A percentile compares a stretch with the other conserved stretches of the same genome.
phyloP scores from a whole-genome alignment of 495 filamentous ascomycete genomes.

The Geopyxis carbonaria region DNA sequence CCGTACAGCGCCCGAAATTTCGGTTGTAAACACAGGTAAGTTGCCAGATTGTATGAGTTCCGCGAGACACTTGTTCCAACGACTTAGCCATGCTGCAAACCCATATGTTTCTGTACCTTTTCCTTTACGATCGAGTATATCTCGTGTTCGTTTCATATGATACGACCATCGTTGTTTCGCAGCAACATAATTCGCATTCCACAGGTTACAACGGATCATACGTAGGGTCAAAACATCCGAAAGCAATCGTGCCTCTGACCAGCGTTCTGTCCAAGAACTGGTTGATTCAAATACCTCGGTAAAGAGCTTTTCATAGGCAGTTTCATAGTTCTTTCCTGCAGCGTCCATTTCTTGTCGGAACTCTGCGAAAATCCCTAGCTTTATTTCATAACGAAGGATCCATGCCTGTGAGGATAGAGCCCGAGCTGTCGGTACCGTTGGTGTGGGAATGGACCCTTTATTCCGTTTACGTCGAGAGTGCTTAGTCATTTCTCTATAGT shows the following conservation, averaged over 20 bases:
- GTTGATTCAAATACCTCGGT: constrained; percentile 73
- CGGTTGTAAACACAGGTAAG: constrained; percentile 13
- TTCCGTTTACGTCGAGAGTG: constrained; percentile 71
- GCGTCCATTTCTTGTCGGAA: constrained; percentile 80
- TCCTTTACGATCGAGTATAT: constrained; percentile 63
- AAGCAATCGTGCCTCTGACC: constrained; percentile 67
- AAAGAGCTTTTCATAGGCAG: constrained; percentile 66
- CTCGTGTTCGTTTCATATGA: constrained; percentile 51
- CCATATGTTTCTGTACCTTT: constrained; percentile 43
- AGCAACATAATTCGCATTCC: constrained; percentile 52
- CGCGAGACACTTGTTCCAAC: constrained; percentile 21
- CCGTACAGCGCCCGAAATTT: background rate
- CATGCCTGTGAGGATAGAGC: constrained; percentile 73
- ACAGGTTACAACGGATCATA: constrained; percentile 60
- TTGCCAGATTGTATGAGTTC: constrained; percentile 14
- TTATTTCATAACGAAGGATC: constrained; percentile 86
- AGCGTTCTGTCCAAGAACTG: constrained; percentile 68
- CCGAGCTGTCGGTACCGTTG: constrained; percentile 65
- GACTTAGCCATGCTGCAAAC: constrained; percentile 16
- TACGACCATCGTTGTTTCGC: constrained; percentile 60
- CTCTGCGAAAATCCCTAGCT: constrained; percentile 74
- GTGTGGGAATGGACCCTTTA: constrained; percentile 54
- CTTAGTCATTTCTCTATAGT: constrained; percentile 80
- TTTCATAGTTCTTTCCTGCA: constrained; percentile 63
- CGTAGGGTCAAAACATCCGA: constrained; percentile 66